A percentile compares a stretch with the other conserved stretches of the same genome.
phyloP scores from a whole-genome alignment of 1,139 yeast genomes.

The Pichia sp. region DNA sequence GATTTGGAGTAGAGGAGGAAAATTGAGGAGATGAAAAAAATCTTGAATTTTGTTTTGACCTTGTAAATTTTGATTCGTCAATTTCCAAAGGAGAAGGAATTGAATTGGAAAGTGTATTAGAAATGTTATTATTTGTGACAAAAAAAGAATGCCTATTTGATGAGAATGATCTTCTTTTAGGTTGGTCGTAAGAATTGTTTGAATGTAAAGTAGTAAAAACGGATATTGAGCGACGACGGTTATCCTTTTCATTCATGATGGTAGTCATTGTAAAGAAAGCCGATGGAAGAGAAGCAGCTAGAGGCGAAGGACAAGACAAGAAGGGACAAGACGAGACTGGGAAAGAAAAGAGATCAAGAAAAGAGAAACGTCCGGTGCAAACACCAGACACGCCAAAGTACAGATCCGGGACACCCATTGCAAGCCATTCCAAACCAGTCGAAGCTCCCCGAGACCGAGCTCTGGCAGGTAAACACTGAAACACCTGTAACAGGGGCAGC shows the following conservation, averaged over 20 bases:
- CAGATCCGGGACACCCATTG: too few relatives aligned
- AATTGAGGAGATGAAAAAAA: constrained; percentile 15
- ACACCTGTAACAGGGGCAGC: too few relatives aligned
- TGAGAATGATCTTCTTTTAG: constrained; percentile 15
- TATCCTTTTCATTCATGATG: constrained; percentile 1
- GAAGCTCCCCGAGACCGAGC: too few relatives aligned
- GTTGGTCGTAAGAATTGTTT: constrained; percentile 10
- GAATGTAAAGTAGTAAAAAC: constrained; percentile 10
- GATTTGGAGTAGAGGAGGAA: constrained; percentile 15
- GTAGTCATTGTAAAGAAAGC: too few relatives aligned
- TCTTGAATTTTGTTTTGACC: constrained; percentile 2
- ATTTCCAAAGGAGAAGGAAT: not conserved
- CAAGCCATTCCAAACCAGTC: too few relatives aligned
- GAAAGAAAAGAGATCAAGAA: not conserved
- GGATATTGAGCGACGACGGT: constrained; percentile 13
- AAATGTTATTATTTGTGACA: not conserved
- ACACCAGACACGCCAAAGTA: too few relatives aligned
- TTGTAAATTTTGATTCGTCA: not conserved
- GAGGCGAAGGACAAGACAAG: too few relatives aligned
- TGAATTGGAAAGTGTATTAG: not conserved
- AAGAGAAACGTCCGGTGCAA: too few relatives aligned
- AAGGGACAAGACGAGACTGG: too few relatives aligned
- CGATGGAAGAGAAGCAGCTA: too few relatives aligned
- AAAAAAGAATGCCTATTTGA: constrained; percentile 1
- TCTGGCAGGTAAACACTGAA: too few relatives aligned